Percentiles rank a stretch among this genome's conserved stretches.
These are phyloP conservation scores for Metarhizium sp. DNA, from an alignment of 2,329 filamentous ascomycete species.

Conservation along the genomic window DNA sequence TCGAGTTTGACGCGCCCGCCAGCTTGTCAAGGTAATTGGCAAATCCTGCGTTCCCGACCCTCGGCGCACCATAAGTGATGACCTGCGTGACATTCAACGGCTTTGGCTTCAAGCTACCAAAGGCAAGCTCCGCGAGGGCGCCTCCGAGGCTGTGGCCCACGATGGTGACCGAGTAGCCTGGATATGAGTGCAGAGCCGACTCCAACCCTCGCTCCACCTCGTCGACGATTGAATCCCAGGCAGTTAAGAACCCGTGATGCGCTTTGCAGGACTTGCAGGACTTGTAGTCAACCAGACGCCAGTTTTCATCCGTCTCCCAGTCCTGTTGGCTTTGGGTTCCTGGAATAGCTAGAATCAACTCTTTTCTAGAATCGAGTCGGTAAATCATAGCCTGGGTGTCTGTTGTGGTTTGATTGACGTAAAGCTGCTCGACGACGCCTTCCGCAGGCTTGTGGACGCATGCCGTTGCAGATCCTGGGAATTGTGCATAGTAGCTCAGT, in stretches of 20 bases:
- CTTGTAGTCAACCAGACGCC: neutral
- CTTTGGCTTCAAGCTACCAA: neutral
- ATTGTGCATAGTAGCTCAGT: neutral
- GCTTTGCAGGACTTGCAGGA: neutral
- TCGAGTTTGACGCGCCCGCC: neutral
- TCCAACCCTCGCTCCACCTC: neutral
- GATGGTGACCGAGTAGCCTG: neutral
- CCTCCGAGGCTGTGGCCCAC: neutral
- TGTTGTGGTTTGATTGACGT: neutral
- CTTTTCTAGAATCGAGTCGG: neutral
- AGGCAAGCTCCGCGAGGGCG: neutral
- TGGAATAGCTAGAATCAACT: neutral
- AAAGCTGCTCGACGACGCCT: neutral
- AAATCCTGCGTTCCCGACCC: neutral
- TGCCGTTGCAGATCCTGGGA: neutral
- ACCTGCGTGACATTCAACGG: neutral
- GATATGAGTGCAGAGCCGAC: neutral
- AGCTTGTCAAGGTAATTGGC: neutral
- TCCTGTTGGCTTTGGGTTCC: neutral
- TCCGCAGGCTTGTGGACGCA: neutral
- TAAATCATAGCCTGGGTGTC: neutral
- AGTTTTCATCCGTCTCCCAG: neutral
- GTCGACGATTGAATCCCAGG: neutral
- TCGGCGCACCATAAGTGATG: neutral
- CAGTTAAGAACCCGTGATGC: neutral